Evolutionary conservation across 306 rosid species (phyloP).

Genomic region (Cotoneaster glaucophyllus): DNA sequence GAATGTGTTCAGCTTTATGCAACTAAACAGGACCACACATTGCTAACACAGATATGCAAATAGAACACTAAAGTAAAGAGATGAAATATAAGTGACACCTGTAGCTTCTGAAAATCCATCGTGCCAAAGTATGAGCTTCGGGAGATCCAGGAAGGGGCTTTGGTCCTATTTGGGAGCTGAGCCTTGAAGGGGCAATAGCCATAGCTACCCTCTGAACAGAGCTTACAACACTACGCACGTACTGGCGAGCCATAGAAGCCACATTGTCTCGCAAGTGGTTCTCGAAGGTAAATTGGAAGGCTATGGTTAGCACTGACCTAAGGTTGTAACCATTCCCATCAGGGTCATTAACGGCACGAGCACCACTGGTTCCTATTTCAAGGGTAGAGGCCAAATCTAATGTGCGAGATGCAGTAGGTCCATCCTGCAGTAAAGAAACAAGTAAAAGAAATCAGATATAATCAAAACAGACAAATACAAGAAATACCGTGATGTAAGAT

Average conservation of each 20-base stretch:
- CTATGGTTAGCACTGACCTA: conserved; percentile 86
- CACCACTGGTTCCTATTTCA: conserved; percentile 67
- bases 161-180: conserved; percentile 55
- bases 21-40: neutral
- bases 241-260: conserved; percentile 99
- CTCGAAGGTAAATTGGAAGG: conserved; percentile 91
- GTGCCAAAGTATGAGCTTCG: conserved; percentile 81
- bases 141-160: conserved; percentile 84
- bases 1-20: neutral
- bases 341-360: conserved; percentile 53
- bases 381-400: conserved; percentile 88
- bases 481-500: neutral
- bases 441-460: neutral
- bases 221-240: conserved; percentile 83
- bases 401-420: conserved; percentile 54
- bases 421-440: conserved; percentile 46
- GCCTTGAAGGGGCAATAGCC: conserved; percentile 88
- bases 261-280: conserved; percentile 77
- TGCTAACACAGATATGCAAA: neutral
- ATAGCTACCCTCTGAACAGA: conserved; percentile 97
- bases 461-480: neutral
- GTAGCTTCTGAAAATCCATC: conserved; percentile 82
- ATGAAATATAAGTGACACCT: conserved; percentile 28
- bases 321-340: conserved; percentile 56
- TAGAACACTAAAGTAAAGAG: neutral